Percentiles rank a stretch among this genome's conserved stretches.
These are phyloP conservation scores for Monosporozyma yasuniensis DNA, from an alignment of 805 yeast genomes.

Conservation along the genomic window DNA sequence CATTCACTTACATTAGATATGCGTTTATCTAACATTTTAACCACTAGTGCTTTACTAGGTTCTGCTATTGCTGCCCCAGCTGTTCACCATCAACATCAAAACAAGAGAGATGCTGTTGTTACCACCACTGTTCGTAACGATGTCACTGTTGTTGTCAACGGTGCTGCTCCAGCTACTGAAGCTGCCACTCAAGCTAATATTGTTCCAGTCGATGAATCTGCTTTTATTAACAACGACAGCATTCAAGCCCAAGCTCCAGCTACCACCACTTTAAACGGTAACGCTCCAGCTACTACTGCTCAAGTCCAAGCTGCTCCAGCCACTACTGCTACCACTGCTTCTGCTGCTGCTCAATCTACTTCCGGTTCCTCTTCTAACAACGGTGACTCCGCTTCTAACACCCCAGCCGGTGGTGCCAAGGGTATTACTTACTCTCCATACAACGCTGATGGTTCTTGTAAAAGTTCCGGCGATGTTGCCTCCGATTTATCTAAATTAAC, in stretches of 20 bases:
- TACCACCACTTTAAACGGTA: constrained; percentile 2
- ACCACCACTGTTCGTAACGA: constrained; percentile 39
- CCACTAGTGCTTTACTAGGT: constrained; percentile 40
- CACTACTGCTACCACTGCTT: constrained; percentile 14
- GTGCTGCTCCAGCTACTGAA: constrained; percentile 20
- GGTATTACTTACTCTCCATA: constrained; percentile 84
- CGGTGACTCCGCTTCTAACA: constrained; percentile 26
- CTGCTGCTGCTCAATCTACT: constrained; percentile 24
- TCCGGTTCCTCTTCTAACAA: constrained; percentile 29
- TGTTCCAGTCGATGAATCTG: constrained; percentile 15
- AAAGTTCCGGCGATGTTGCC: constrained; percentile 48
- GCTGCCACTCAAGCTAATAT: constrained; percentile 18
- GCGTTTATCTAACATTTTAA: constrained; percentile 42
- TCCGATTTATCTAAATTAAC: constrained; percentile 48
- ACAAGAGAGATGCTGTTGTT: constrained; percentile 44
- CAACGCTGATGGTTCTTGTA: constrained; percentile 58
- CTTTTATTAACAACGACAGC: constrained; percentile 10
- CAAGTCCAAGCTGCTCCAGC: constrained; percentile 10
- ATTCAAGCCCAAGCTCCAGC: constrained; percentile 17
- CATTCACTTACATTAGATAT: constrained; percentile 18
- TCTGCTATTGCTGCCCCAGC: constrained; percentile 51
- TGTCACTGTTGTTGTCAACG: constrained; percentile 29
- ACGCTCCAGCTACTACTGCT: constrained; percentile 14
- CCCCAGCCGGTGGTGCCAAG: constrained; percentile 40
- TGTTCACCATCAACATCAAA: constrained; percentile 37